Percentiles rank a stretch among this genome's conserved stretches.
Evolutionary conservation across 768 basidiomycete genomes (phyloP).

Genomic region (Cubamyces lactineus): DNA sequence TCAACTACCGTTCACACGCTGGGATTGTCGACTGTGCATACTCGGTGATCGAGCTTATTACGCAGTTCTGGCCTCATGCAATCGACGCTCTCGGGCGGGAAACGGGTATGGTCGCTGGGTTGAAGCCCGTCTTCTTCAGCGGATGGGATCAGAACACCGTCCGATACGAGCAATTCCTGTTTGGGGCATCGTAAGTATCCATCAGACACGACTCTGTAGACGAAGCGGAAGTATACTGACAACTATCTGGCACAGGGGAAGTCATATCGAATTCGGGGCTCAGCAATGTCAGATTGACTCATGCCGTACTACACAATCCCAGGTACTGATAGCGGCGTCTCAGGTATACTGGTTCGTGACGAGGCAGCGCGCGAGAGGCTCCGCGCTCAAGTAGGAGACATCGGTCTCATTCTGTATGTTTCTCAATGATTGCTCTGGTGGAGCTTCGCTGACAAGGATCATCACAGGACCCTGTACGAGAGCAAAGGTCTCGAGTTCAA

Average conservation of each 20-base stretch:
- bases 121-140: constrained; percentile 60
- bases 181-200: constrained; percentile 47
- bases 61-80: constrained; percentile 60
- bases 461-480: constrained; percentile 54
- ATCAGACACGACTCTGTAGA: background rate
- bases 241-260: constrained; percentile 38
- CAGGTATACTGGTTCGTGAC: constrained; percentile 74
- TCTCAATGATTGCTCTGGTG: background rate
- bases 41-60: constrained; percentile 64
- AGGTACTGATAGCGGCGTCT: background rate
- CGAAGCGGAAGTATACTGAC: background rate
- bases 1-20: constrained; percentile 72
- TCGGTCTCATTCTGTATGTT: constrained; percentile 61
- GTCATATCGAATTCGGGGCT: constrained; percentile 61
- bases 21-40: constrained; percentile 78
- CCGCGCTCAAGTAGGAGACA: constrained; percentile 52
- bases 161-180: constrained; percentile 60
- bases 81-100: constrained; percentile 65
- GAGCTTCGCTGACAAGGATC: background rate
- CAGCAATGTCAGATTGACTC: constrained; percentile 55
- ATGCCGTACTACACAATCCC: background rate
- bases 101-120: constrained; percentile 54
- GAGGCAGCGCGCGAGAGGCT: constrained; percentile 53
- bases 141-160: constrained; percentile 47
- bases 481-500: constrained; percentile 72